A percentile compares a stretch with the other conserved stretches of the same genome.
Evolutionary conservation across 495 filamentous ascomycete genomes (phyloP).

Genomic region (Trichoderma parareesei): DNA sequence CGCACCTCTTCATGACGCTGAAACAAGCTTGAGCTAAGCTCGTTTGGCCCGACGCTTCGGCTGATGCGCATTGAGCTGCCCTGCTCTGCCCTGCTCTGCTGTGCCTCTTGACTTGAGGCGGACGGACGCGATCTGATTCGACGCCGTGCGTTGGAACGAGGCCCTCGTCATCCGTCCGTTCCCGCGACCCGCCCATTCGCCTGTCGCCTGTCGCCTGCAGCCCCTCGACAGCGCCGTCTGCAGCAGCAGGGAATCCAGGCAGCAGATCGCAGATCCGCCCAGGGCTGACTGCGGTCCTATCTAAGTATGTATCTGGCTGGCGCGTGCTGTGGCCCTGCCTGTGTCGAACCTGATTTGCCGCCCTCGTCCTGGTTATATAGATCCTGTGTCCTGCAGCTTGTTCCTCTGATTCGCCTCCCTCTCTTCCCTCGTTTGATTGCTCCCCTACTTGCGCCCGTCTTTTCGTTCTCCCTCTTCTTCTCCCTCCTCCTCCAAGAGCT

Average conservation of each 20-base stretch:
- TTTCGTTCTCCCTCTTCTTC: neutral
- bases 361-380: neutral
- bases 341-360: too few species aligned
- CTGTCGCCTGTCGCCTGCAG: conserved; percentile 6
- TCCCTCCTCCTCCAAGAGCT: neutral
- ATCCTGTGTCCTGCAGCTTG: neutral
- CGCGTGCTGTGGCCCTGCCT: neutral
- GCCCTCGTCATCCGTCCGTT: neutral
- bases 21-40: neutral
- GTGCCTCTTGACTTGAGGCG: too few species aligned
- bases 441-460: neutral
- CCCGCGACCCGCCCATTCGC: neutral
- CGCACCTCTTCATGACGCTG: conserved; percentile 1
- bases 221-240: neutral
- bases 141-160: neutral
- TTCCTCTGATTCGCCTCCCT: neutral
- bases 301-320: neutral
- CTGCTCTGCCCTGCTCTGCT: too few species aligned
- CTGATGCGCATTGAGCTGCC: neutral
- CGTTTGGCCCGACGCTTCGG: neutral
- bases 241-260: neutral
- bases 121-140: neutral
- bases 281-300: conserved; percentile 3
- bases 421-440: neutral
- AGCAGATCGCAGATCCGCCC: conserved; percentile 10